Evolutionary conservation across 306 rosid species (phyloP), one percentile per base, ranked within the genome.

Genomic region (Prunus davidiana): DNA sequence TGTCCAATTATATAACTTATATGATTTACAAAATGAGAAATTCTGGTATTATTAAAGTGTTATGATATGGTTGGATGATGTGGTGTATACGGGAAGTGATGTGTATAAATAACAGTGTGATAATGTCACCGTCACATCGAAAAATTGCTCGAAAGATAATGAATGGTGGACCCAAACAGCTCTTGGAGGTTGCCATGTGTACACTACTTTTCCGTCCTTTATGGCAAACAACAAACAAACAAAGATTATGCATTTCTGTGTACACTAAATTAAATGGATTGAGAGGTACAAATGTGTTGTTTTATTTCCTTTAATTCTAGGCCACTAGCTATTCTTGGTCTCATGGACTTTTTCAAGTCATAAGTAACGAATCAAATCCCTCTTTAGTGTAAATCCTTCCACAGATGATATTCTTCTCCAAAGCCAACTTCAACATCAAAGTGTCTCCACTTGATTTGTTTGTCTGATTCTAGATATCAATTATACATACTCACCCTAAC

Each of bases 301-400:
- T 20, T 62, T 0, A 15, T 12, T 46, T 16, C 6, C 77, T 73
- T 73, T 61, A 73, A 61, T 43, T 61, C 9, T 27, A 18, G 32
- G 45, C 77, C 77, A 61, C 69, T 3, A 4, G 27, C 15, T 34
- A 13, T 6, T 64, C 50, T 8, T 34, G 45, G n/a, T n/a, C 47
- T 46, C 14, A 6, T 5, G 58, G 47, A 25, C 58, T 2, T 4
- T 13, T 45, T 16, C 46, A 45, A 73, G 78, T 27, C 78, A 46
- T 60, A 0, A 19, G 12, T 32, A 8, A 74, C 78, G 78, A 74
- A 74, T 74, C 78, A 61, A 61, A 27, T 74, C 69, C 28, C 46
- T 25, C 57, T 45, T 73, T 46, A 27, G 69, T 60, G 77, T 6
- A 60, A 73, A 52, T 60, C 58, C n/a, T 61, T 13, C 30, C 60